phyloP scores from a whole-genome alignment of 2,329 filamentous ascomycete species.

The Endothia cerciana region DNA sequence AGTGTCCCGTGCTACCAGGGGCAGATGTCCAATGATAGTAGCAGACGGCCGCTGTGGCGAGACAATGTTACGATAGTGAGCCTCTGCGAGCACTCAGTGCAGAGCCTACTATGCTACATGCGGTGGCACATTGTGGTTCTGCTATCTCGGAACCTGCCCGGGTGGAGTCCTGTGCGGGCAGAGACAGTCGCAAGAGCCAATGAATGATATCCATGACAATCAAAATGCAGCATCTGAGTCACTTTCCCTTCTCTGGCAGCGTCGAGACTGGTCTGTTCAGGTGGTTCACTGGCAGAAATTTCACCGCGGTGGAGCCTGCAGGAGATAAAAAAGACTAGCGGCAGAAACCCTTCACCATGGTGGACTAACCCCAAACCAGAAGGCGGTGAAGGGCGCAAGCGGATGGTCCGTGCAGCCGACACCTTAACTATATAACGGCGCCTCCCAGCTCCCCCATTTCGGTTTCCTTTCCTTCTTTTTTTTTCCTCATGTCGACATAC shows the following conservation, averaged over 20 bases:
- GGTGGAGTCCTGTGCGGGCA: neutral
- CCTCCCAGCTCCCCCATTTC: slow-evolving; percentile 31
- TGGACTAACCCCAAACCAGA: neutral
- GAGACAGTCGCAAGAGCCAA: neutral
- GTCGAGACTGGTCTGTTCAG: neutral
- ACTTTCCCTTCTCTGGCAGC: neutral
- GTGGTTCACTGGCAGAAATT: neutral
- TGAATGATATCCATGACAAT: neutral
- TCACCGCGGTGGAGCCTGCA: neutral
- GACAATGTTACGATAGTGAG: no score
- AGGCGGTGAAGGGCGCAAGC: neutral
- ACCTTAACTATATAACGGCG: slow-evolving; percentile 46
- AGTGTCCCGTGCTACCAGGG: no score
- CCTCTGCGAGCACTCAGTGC: no score
- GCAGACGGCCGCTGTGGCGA: no score
- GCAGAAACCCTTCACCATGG: neutral
- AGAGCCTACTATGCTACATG: no score
- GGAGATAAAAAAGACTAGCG: neutral
- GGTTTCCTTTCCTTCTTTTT: slow-evolving; percentile 47
- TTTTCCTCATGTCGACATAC: slow-evolving; percentile 66
- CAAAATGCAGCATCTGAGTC: slow-evolving; percentile 3
- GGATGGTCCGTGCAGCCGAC: neutral
- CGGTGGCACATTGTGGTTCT: no score
- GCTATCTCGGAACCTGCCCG: no score
- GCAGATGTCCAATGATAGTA: no score